Base-by-base conservation (phyloP, 1,139 yeast species). In the Debaryomycetaceae sp. region DNA sequence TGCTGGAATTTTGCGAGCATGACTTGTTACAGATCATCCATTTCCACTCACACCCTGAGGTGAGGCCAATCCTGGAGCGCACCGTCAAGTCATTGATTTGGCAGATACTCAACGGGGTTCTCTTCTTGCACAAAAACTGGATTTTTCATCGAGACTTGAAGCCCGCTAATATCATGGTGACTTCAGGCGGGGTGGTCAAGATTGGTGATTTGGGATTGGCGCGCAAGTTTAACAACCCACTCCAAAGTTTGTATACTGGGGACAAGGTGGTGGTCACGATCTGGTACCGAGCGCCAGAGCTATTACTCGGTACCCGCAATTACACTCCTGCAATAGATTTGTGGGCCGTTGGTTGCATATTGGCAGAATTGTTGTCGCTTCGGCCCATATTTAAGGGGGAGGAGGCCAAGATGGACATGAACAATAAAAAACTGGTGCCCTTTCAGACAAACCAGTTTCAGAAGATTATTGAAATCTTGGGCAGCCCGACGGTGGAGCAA, bases 241-340 rank as follows among this genome's bases (percentile, higher is more conserved):
- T 91, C 24, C 97, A 91, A 50, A 80, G 95, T 27, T 65, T 93
- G 17, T 91, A 84, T 49, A 75, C 93, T 8, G 97, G 97, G 19
- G 98, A 91, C 56, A 91, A 91, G 57, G 96, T 93, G 13, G 98
- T 91, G 33, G 98, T 91, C 7, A 91, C 98, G 0, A 91, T 91
- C 38, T 91, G 98, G 98, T 91, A 91, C 54, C 70, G 98, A 42
- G 96, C 98, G 0, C 97, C 98, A 0, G 98, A 91, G 52, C 63
- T 91, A 27, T 62, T 91, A 24, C 59, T 91, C 23, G 98, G 98
- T 0, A 88, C 95, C 2, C 65, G 96, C 29, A 96, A 91, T 58
- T 91, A 91, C 51, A 83, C 96, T 0, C 95, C 97, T 0, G 91
- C 97, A 0, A 83, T 91, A 27, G 97, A 91, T 56, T 56, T 86